phyloP scores from a whole-genome alignment of 2,329 filamentous ascomycete species.

The Davidsoniella neocaledoniae region DNA sequence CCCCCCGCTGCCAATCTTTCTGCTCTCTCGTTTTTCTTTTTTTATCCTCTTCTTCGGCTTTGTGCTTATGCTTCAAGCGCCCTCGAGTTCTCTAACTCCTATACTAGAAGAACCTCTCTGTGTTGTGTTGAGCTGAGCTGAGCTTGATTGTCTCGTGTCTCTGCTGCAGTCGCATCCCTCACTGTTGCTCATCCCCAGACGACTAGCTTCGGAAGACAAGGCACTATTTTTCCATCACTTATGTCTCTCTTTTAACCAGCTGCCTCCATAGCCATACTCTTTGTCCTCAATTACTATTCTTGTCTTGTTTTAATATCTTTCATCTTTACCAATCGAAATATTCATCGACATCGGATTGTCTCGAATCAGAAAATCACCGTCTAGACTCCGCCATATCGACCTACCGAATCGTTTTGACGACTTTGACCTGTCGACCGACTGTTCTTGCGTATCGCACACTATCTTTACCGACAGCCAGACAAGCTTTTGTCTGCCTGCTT shows the following conservation, averaged over 20 bases:
- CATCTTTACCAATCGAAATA: neutral
- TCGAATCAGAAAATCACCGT: no score
- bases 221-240: neutral
- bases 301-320: neutral
- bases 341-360: no score
- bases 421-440: no score
- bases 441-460: no score
- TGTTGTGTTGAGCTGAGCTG: conserved; percentile 1
- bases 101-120: neutral
- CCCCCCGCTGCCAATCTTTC: neutral
- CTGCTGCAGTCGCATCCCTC: conserved; percentile 2
- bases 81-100: conserved; percentile 5
- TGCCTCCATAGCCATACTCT: neutral
- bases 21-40: conserved; percentile 7
- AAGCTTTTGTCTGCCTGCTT: no score
- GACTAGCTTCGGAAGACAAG: no score
- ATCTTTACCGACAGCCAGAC: no score
- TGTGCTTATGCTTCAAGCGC: conserved; percentile 12
- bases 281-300: conserved; percentile 7
- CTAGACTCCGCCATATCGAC: no score
- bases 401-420: no score
- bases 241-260: conserved; percentile 14
- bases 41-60: conserved; percentile 13
- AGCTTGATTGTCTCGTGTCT: conserved; percentile 4
- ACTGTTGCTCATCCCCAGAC: neutral